Evolutionary conservation across 1,284 basidiomycete genomes (phyloP).

Genomic region (Mycena citricolor): DNA sequence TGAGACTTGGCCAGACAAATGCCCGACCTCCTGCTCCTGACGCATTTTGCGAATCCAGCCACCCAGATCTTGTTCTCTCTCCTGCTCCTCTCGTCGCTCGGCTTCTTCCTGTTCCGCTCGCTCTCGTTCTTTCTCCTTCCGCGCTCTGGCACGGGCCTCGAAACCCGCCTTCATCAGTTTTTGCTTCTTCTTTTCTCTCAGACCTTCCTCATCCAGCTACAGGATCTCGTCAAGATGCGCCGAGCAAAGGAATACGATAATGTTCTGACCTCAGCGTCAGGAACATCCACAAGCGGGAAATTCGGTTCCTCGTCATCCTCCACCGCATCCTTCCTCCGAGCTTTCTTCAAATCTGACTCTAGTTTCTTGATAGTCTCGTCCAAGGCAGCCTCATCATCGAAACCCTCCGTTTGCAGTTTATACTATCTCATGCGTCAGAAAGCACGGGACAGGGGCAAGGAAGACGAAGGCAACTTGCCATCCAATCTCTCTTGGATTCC

Average conservation of each 20-base stretch:
- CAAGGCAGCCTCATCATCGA: conserved; percentile 65
- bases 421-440: conserved; percentile 38
- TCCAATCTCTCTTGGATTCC: conserved; percentile 79
- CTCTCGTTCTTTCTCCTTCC: conserved; percentile 89
- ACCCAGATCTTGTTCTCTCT: conserved; percentile 67
- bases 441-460: background rate
- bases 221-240: background rate
- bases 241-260: conserved; percentile 1
- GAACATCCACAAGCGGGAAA: conserved; percentile 88
- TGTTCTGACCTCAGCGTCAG: conserved; percentile 79
- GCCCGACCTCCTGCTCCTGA: conserved; percentile 74
- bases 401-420: conserved; percentile 69
- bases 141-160: conserved; percentile 84
- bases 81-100: conserved; percentile 75
- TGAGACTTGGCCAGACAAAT: conserved; percentile 3
- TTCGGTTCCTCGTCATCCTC: conserved; percentile 78
- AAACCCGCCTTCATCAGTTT: conserved; percentile 92
- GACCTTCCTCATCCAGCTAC: conserved; percentile 85
- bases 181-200: conserved; percentile 96
- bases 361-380: conserved; percentile 80
- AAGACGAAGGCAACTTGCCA: conserved; percentile 38
- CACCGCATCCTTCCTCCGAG: conserved; percentile 71
- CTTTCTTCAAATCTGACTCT: conserved; percentile 65
- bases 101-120: conserved; percentile 74
- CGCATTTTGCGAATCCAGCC: conserved; percentile 75